Evolutionary conservation across 805 yeast species (phyloP).

Genomic region (Suhomyces canberraensis): DNA sequence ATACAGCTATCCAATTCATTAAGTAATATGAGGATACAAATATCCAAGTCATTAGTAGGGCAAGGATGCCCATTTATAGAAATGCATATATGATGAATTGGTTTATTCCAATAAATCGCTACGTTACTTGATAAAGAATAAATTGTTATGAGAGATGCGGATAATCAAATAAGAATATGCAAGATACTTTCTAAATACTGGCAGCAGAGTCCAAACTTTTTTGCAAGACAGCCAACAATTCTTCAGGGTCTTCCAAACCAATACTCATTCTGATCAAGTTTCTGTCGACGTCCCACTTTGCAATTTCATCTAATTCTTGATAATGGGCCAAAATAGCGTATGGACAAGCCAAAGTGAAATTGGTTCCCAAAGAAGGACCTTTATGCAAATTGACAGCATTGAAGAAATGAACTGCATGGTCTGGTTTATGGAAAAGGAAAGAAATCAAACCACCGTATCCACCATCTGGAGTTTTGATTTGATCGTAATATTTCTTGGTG

Average conservation of each 20-base stretch:
- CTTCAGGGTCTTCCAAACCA: slow-evolving; percentile 74
- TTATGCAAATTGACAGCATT: slow-evolving; percentile 67
- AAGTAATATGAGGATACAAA: no score
- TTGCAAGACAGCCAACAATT: slow-evolving; percentile 48
- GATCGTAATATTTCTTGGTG: slow-evolving; percentile 66
- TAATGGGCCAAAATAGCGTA: slow-evolving; percentile 85
- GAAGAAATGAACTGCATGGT: slow-evolving; percentile 70
- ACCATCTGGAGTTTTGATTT: slow-evolving; percentile 60
- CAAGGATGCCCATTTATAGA: no score
- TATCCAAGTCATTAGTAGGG: no score
- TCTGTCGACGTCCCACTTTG: slow-evolving; percentile 77
- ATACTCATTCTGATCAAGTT: slow-evolving; percentile 76
- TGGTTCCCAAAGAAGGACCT: slow-evolving; percentile 91
- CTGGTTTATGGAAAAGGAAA: slow-evolving; percentile 60
- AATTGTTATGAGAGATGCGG: no score
- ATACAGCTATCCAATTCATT: no score
- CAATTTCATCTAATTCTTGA: slow-evolving; percentile 74
- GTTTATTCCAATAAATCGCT: no score
- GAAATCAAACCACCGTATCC: slow-evolving; percentile 91
- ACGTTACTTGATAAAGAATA: no score
- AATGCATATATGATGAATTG: no score
- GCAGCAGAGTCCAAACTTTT: slow-evolving; percentile 49
- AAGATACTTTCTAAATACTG: no score
- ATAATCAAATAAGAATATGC: no score
- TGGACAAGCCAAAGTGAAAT: slow-evolving; percentile 86